Percentiles rank a stretch among this genome's conserved stretches.
These are phyloP conservation scores for Phanerodontia chrysosporium DNA, from an alignment of 768 basidiomycete species.

Conservation along the genomic window DNA sequence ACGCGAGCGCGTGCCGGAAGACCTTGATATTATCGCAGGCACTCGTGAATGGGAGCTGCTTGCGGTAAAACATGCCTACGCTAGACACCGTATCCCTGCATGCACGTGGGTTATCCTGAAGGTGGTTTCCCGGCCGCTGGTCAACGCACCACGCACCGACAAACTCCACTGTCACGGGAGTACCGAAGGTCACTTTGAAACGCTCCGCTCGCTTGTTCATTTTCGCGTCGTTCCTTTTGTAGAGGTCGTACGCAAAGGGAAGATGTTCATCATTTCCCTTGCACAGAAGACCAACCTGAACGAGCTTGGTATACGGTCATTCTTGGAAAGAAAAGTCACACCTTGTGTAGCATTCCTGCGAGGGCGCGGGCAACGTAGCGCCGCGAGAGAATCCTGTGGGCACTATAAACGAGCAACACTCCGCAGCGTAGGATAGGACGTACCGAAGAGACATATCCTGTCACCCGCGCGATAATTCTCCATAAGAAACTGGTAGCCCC, in stretches of 20 bases:
- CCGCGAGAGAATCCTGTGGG: constrained; percentile 53
- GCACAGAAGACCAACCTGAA: constrained; percentile 27
- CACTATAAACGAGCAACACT: not conserved
- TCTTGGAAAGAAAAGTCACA: not conserved
- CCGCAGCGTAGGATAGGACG: not conserved
- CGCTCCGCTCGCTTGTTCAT: constrained; percentile 6
- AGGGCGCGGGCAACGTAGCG: constrained; percentile 53
- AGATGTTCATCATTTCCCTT: constrained; percentile 26
- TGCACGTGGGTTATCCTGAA: not conserved
- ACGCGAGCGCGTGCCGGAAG: constrained; percentile 60
- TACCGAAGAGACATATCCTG: constrained; percentile 54
- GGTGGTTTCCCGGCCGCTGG: not conserved
- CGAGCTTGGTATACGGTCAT: not conserved
- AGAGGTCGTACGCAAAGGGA: constrained; percentile 27
- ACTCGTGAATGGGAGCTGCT: constrained; percentile 48
- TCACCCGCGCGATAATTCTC: constrained; percentile 52
- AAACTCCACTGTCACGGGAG: constrained; percentile 42
- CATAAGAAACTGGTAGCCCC: constrained; percentile 58
- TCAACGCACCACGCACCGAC: constrained; percentile 45
- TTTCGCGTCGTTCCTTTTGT: constrained; percentile 13
- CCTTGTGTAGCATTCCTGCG: constrained; percentile 30
- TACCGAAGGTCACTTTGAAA: constrained; percentile 45
- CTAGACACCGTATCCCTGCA: constrained; percentile 66
- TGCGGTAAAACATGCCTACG: constrained; percentile 45
- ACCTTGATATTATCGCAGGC: constrained; percentile 50